A percentile compares a stretch with the other conserved stretches of the same genome.
phyloP scores from a whole-genome alignment of 306 rosid genomes.

The Cicer yamashitae region DNA sequence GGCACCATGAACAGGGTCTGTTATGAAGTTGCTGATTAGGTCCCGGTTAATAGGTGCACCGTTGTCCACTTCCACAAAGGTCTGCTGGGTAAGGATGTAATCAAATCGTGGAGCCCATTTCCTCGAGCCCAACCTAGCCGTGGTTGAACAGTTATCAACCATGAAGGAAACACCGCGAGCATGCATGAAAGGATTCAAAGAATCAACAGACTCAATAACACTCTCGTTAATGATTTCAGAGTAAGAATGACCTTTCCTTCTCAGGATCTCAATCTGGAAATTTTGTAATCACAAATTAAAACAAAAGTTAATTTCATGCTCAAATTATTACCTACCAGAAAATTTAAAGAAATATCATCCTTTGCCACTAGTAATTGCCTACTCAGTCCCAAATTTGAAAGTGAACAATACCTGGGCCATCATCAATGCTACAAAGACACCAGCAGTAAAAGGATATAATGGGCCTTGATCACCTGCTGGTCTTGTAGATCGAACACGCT shows the following conservation, averaged over 20 bases:
- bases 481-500: slow-evolving; percentile 73
- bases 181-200: slow-evolving; percentile 97
- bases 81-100: slow-evolving; percentile 87
- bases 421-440: slow-evolving; percentile 96
- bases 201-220: slow-evolving; percentile 90
- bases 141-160: slow-evolving; percentile 97
- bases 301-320: neutral
- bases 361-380: neutral
- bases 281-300: slow-evolving; percentile 9
- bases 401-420: slow-evolving; percentile 85
- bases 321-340: neutral
- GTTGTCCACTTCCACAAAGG: slow-evolving; percentile 85
- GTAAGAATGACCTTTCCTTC: slow-evolving; percentile 96
- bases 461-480: slow-evolving; percentile 93
- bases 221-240: slow-evolving; percentile 96
- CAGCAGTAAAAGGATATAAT: slow-evolving; percentile 86
- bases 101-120: slow-evolving; percentile 99
- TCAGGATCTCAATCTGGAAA: slow-evolving; percentile 84
- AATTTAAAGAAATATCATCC: neutral
- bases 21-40: slow-evolving; percentile 88
- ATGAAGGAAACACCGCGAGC: slow-evolving; percentile 97
- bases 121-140: slow-evolving; percentile 97
- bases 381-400: slow-evolving; percentile 18
- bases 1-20: slow-evolving; percentile 93
- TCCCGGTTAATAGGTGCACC: slow-evolving; percentile 70